Conservation (phyloP, 2,329 filamentous ascomycete species). For the Fusarium transvaalense region DNA sequence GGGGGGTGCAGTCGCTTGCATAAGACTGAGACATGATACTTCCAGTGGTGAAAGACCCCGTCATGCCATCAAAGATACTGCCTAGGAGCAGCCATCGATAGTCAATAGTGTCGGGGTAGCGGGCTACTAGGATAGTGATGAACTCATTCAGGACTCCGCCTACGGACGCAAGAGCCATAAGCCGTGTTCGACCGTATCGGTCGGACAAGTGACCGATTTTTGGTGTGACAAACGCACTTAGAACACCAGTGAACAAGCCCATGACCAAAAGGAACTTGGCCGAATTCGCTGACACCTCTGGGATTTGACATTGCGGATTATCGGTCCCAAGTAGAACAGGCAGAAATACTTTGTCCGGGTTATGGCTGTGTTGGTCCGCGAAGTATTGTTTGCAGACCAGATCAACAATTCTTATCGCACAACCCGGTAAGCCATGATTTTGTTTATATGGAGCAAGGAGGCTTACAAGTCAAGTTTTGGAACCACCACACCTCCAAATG, state of each 20-base stretch:
- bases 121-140: conserved; percentile 82
- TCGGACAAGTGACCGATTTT: conserved; percentile 89
- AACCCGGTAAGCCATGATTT: conserved; percentile 32
- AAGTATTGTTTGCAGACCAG: conserved; percentile 89
- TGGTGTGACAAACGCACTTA: conserved; percentile 85
- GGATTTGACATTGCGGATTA: conserved; percentile 83
- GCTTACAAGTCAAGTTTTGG: conserved; percentile 84
- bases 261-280: conserved; percentile 83
- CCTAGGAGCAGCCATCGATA: conserved; percentile 86
- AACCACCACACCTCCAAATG: conserved; percentile 87
- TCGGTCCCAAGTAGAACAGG: conserved; percentile 76
- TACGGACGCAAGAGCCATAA: conserved; percentile 79
- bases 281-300: conserved; percentile 81
- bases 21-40: conserved; percentile 86
- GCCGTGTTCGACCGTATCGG: conserved; percentile 80
- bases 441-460: not conserved
- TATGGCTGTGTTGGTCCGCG: conserved; percentile 69
- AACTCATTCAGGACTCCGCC: conserved; percentile 82
- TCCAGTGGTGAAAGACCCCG: conserved; percentile 88
- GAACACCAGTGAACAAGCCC: conserved; percentile 78
- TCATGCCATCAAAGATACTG: conserved; percentile 82
- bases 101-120: conserved; percentile 76
- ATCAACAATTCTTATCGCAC: conserved; percentile 72
- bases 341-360: conserved; percentile 70
- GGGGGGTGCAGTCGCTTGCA: conserved; percentile 86